Evolutionary conservation across 257 asterid species (phyloP).

Genomic region (Nicotiana attenuata): DNA sequence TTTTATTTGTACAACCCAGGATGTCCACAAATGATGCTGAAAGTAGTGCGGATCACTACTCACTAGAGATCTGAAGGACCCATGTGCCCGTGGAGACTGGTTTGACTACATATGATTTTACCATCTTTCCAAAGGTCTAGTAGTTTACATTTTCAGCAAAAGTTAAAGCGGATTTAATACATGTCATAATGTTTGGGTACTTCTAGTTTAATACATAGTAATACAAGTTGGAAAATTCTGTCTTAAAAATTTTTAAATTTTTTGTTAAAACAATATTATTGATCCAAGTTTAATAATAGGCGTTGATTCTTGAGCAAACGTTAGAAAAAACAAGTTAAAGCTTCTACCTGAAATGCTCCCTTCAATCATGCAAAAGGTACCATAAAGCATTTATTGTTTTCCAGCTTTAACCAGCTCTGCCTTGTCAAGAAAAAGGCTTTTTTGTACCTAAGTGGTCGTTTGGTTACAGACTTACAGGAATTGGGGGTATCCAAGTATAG

Average conservation of each 20-base stretch:
- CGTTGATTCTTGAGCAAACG: background rate
- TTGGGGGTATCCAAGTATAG: too few relatives aligned
- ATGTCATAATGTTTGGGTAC: background rate
- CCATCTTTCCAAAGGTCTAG: background rate
- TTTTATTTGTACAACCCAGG: too few relatives aligned
- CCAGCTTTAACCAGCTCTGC: background rate
- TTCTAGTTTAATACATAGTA: background rate
- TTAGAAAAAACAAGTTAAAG: background rate
- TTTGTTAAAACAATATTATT: background rate
- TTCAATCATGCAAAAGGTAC: background rate
- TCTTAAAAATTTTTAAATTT: background rate
- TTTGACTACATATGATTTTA: background rate
- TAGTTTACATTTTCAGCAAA: background rate
- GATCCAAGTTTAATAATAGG: background rate
- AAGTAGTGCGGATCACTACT: too few relatives aligned
- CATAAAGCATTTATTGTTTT: background rate
- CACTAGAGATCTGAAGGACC: too few relatives aligned
- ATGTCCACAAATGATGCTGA: too few relatives aligned
- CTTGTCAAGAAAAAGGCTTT: background rate
- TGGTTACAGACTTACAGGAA: too few relatives aligned
- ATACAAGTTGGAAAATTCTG: background rate
- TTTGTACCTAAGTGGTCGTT: background rate
- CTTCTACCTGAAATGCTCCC: background rate
- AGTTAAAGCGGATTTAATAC: background rate
- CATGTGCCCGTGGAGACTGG: background rate